Conservation (phyloP, 768 basidiomycete genomes). For the Podaxis sp. region DNA sequence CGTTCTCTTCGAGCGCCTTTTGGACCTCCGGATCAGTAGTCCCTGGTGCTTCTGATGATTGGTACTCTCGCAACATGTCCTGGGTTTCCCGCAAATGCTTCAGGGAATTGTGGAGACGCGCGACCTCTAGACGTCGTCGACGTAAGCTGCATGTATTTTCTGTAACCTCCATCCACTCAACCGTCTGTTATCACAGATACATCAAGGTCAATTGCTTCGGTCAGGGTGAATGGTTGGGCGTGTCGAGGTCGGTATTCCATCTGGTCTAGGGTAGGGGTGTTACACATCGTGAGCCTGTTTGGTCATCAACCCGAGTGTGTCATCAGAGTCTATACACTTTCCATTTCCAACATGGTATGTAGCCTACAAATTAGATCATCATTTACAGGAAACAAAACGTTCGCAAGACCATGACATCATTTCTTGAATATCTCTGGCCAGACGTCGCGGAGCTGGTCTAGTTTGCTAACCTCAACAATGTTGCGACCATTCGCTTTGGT, state of each 20-base stretch:
- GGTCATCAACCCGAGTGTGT: not conserved
- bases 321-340: not conserved
- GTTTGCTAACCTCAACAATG: conserved; percentile 46
- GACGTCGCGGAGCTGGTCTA: conserved; percentile 64
- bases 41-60: conserved; percentile 24
- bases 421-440: conserved; percentile 74
- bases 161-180: conserved; percentile 19
- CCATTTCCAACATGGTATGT: not conserved
- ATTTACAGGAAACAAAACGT: not conserved
- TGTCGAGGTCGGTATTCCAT: conserved; percentile 71
- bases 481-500: conserved; percentile 34
- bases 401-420: not conserved
- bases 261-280: not conserved
- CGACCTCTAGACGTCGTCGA: conserved; percentile 51
- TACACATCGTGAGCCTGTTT: not conserved
- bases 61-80: conserved; percentile 42
- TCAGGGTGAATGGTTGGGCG: conserved; percentile 70
- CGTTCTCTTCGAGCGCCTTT: conserved; percentile 67
- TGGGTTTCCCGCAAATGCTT: conserved; percentile 61
- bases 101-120: conserved; percentile 71
- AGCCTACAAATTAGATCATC: conserved; percentile 2
- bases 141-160: not conserved
- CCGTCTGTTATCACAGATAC: conserved; percentile 70
- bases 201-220: conserved; percentile 61
- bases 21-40: conserved; percentile 50